A percentile compares a stretch with the other conserved stretches of the same genome.
Evolutionary conservation across 2,329 filamentous ascomycete genomes (phyloP).

Genomic region (Beauveria bassiana): DNA sequence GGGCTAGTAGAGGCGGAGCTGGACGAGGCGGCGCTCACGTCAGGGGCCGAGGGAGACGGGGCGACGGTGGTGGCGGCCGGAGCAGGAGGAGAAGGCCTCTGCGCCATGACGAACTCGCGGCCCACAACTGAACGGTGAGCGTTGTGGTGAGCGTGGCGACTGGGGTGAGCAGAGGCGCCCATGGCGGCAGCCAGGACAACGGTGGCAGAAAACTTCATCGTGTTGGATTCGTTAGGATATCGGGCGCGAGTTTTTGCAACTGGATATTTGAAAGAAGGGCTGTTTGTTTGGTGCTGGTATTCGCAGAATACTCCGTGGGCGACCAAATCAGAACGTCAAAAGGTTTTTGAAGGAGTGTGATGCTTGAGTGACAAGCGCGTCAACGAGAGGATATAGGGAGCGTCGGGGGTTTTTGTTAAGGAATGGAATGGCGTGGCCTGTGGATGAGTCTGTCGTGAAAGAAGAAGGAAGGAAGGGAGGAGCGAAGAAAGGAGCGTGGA

Average conservation of each 20-base stretch:
- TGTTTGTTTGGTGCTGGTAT: slow-evolving; percentile 4
- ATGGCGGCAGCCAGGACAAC: slow-evolving; percentile 32
- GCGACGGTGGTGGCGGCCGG: slow-evolving; percentile 8
- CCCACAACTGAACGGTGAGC: slow-evolving; percentile 24
- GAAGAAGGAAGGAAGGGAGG: slow-evolving; percentile 11
- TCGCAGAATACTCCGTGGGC: slow-evolving; percentile 12
- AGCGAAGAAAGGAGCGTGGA: slow-evolving; percentile 1
- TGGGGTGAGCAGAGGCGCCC: slow-evolving; percentile 34
- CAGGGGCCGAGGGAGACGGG: not conserved
- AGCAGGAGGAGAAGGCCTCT: slow-evolving; percentile 22
- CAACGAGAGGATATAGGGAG: slow-evolving; percentile 9
- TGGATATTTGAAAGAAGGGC: not conserved
- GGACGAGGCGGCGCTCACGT: not conserved
- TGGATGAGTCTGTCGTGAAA: slow-evolving; percentile 15
- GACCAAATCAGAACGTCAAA: slow-evolving; percentile 4
- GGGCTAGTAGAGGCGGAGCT: not conserved
- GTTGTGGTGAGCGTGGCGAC: slow-evolving; percentile 29
- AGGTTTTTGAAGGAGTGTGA: slow-evolving; percentile 12
- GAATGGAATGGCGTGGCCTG: slow-evolving; percentile 14
- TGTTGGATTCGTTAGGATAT: slow-evolving; percentile 13
- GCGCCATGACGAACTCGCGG: slow-evolving; percentile 27
- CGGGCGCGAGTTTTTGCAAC: not conserved
- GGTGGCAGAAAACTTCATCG: slow-evolving; percentile 35
- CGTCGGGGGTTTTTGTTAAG: slow-evolving; percentile 7
- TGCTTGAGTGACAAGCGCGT: slow-evolving; percentile 9